Conservation (phyloP, 1,284 basidiomycete species). For the Porodaedalea pini region DNA sequence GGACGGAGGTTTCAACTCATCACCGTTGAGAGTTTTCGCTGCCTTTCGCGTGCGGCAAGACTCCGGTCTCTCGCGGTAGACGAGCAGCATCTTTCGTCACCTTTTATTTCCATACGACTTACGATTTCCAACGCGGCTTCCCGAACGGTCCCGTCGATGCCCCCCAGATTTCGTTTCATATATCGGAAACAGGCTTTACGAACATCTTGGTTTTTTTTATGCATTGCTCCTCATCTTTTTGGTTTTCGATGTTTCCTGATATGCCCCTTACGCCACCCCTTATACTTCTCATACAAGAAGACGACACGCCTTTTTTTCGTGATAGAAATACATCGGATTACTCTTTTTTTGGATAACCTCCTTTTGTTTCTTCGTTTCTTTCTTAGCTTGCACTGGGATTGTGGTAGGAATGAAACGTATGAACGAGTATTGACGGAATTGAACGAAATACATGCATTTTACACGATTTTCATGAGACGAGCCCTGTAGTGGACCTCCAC, state of each 20-base stretch:
- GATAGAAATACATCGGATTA: slow-evolving; percentile 1
- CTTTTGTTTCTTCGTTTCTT: not conserved
- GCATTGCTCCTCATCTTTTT: not conserved
- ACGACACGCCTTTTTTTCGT: slow-evolving; percentile 1
- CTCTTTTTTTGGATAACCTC: slow-evolving; percentile 6
- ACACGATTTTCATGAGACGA: not conserved
- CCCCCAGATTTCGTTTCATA: not conserved
- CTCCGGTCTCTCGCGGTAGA: not conserved
- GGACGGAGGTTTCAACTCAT: slow-evolving; percentile 2
- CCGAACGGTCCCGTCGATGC: not conserved
- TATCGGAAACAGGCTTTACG: not conserved
- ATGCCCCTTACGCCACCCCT: not conserved
- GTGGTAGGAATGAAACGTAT: slow-evolving; percentile 7
- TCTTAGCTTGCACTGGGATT: not conserved
- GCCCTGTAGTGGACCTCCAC: not conserved
- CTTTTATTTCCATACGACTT: not conserved
- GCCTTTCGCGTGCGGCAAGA: not conserved
- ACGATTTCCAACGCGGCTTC: not conserved
- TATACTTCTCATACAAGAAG: not conserved
- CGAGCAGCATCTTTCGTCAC: not conserved
- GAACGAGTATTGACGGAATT: slow-evolving; percentile 3
- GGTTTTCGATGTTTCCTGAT: not conserved
- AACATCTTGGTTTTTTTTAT: not conserved
- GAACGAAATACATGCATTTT: not conserved
- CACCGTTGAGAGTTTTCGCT: not conserved